These are phyloP conservation scores for Beauveria caledonica DNA, from an alignment of 2,329 filamentous ascomycete genomes.

Conservation along the genomic window DNA sequence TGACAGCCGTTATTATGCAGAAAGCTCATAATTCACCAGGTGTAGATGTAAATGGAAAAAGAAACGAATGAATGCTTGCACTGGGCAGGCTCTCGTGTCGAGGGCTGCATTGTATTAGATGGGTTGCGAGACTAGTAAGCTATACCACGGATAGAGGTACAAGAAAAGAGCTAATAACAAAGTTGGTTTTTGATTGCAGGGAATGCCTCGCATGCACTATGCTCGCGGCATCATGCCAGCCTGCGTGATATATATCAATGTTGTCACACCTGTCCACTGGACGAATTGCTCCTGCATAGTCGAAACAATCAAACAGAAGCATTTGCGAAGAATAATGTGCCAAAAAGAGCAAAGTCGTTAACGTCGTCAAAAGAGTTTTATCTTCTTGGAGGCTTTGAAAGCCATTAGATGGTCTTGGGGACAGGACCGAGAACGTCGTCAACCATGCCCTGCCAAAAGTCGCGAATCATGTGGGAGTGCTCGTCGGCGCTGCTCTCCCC, in stretches of 20 bases:
- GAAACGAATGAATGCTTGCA: not conserved
- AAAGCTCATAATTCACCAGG: too few relatives aligned
- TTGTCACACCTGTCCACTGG: not conserved
- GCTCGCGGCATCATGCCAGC: slow-evolving; percentile 3
- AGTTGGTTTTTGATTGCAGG: not conserved
- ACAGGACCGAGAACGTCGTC: slow-evolving; percentile 34
- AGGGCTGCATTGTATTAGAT: slow-evolving; percentile 7
- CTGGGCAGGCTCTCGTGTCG: not conserved
- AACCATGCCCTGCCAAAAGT: slow-evolving; percentile 49
- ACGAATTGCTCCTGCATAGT: not conserved
- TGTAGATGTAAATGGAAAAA: not conserved
- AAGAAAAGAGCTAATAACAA: slow-evolving; percentile 1
- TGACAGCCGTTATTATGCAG: not conserved
- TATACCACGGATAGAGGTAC: slow-evolving; percentile 5
- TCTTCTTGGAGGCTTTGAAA: too few relatives aligned
- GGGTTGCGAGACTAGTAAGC: not conserved
- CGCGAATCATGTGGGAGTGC: slow-evolving; percentile 39
- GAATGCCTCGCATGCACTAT: slow-evolving; percentile 10
- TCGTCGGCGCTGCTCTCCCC: slow-evolving; percentile 19
- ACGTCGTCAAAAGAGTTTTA: not conserved
- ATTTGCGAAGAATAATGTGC: not conserved
- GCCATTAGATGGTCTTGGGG: slow-evolving; percentile 6
- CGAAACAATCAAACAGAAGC: not conserved
- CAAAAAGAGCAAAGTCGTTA: slow-evolving; percentile 5
- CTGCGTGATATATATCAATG: not conserved